Base-by-base conservation (phyloP, 169 alveolate genomes). In the Plasmodium inui region DNA sequence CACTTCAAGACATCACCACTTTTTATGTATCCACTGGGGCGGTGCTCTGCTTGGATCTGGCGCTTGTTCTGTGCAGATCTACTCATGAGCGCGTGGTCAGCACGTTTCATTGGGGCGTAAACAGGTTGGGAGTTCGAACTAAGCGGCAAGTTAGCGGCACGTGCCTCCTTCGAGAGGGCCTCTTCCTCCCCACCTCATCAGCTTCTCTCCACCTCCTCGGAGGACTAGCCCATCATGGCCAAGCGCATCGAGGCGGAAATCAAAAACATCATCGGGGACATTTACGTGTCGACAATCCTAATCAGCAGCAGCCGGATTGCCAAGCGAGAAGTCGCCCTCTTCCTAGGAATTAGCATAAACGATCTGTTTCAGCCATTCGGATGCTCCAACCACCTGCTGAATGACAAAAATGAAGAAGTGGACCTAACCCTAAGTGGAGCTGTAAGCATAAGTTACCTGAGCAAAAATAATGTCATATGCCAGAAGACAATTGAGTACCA, bases 341-440 rank as follows among this genome's bases (percentile, higher is more conserved):
- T 85, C 22, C 32, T 85, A 0, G 93, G 93, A 6, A 30, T 85
- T 1, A 74, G 80, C 70, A n/a, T 85, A 6, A 76, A 76, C 79
- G 93, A 85, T 44, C 67, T 85, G 55, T 73, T 85, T 32, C 84
- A 85, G 28, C 86, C 93, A 17, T 85, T 85, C 14, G 93, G 93
- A 1, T 10, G 19, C n/a, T 22, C 53, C 44, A 78, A 73, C 39
- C 46, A 30, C 34, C 73, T 73, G 7, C 3, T 85, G 37, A 73
- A 74, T 74, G 86, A 85, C 1, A 55, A 85, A 32, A 76, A 76
- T 17, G 93, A 85, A 55, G 57, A 74, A 17, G 17, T 85, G 0
- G 93, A 85, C 61, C 70, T 85, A 55, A 85, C 39, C 34, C 28
- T 85, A 22, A 74, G 81, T 57, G 86, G 46, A 46, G 79, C 37